Evolutionary conservation across 23 red algal genomes (phyloP).

Genomic region (Pyropia haitanensis): DNA sequence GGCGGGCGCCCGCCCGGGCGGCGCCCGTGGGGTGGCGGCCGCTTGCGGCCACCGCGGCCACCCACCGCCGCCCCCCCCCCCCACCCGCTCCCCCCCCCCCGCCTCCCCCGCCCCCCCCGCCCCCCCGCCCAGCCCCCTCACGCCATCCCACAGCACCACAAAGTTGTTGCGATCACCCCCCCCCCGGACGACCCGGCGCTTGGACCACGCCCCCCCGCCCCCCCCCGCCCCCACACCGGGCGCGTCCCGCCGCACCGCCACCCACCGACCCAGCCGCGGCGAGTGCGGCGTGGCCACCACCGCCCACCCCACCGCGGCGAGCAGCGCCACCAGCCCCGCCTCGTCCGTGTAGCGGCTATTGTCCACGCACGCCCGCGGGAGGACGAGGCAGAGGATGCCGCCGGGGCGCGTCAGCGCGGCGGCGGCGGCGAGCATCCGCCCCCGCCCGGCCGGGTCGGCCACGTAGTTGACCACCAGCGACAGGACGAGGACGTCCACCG

Average conservation of each 20-base stretch:
- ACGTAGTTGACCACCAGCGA: slow-evolving; percentile 46
- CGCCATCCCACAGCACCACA: background rate
- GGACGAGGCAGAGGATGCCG: slow-evolving; percentile 12
- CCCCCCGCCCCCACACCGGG: no score
- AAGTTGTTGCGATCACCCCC: slow-evolving; percentile 33
- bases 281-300: background rate
- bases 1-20: no score
- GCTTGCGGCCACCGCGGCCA: no score
- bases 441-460: slow-evolving; percentile 10
- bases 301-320: slow-evolving; percentile 11
- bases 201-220: background rate
- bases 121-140: no score
- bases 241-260: background rate
- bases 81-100: no score
- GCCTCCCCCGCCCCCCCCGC: no score
- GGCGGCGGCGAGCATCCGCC: slow-evolving; percentile 15
- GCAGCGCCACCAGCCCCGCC: background rate
- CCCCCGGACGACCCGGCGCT: background rate
- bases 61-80: no score
- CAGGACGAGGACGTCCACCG: slow-evolving; percentile 19
- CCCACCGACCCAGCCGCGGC: slow-evolving; percentile 9
- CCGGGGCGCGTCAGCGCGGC: background rate
- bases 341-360: slow-evolving; percentile 31
- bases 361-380: slow-evolving; percentile 19
- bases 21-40: no score